These are phyloP conservation scores for Candida nemodendra DNA, from an alignment of 805 yeast genomes.

Conservation along the genomic window DNA sequence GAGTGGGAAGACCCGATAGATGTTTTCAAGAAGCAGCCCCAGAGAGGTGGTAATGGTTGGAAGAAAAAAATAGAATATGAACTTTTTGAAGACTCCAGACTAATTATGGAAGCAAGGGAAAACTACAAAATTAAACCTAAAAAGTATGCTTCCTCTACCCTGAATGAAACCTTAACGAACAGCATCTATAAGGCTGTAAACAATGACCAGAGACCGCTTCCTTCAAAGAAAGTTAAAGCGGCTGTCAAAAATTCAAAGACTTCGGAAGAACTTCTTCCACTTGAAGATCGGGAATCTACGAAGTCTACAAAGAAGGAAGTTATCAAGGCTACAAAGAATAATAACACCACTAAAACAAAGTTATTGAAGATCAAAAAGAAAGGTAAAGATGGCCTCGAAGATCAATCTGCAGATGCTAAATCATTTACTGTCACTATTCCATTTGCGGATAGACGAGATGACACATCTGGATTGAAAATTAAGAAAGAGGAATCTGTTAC, in stretches of 20 bases:
- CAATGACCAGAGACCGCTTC: not conserved
- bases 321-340: constrained; percentile 2
- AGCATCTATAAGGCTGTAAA: not conserved
- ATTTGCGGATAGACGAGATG: constrained; percentile 16
- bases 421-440: constrained; percentile 21
- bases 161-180: not conserved
- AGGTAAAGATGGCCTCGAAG: not conserved
- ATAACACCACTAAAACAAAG: constrained; percentile 5
- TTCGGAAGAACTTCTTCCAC: not conserved
- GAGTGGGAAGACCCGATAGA: constrained; percentile 80
- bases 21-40: constrained; percentile 48
- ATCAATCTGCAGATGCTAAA: constrained; percentile 3
- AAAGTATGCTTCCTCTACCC: constrained; percentile 7
- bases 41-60: constrained; percentile 52
- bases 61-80: constrained; percentile 66
- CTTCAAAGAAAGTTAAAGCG: not conserved
- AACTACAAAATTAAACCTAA: constrained; percentile 24
- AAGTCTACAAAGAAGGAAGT: not conserved
- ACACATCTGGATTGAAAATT: not conserved
- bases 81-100: constrained; percentile 57
- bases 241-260: not conserved
- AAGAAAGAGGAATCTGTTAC: constrained; percentile 8
- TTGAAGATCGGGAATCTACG: not conserved
- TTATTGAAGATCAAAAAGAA: constrained; percentile 16
- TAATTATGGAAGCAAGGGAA: constrained; percentile 51